phyloP scores from a whole-genome alignment of 2,329 filamentous ascomycete genomes.

The Bimuria novae-zelandiae region DNA sequence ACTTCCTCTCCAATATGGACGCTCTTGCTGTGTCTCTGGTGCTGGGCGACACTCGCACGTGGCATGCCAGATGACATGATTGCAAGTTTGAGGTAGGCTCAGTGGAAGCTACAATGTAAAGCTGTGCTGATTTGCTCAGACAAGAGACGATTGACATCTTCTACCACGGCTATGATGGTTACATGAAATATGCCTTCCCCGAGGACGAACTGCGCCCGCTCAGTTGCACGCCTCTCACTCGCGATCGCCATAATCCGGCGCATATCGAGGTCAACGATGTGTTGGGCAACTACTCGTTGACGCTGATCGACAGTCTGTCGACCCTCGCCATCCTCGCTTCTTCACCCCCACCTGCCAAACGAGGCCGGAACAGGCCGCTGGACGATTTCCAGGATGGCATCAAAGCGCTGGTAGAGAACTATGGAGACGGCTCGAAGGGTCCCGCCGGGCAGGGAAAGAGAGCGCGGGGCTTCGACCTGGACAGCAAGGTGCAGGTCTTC shows the following conservation, averaged over 20 bases:
- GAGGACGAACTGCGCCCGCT: slow-evolving; percentile 93
- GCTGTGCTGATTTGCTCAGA: slow-evolving; percentile 31
- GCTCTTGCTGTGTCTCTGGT: slow-evolving; percentile 33
- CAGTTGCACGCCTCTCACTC: slow-evolving; percentile 79
- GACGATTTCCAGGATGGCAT: slow-evolving; percentile 78
- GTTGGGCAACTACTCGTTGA: slow-evolving; percentile 94
- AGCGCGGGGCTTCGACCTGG: slow-evolving; percentile 84
- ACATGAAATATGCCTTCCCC: slow-evolving; percentile 91
- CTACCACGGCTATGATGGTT: slow-evolving; percentile 95
- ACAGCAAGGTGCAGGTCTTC: slow-evolving; percentile 98
- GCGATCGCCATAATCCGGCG: slow-evolving; percentile 77
- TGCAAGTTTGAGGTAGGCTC: slow-evolving; percentile 41
- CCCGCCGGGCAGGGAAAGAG: slow-evolving; percentile 71
- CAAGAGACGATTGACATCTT: slow-evolving; percentile 72
- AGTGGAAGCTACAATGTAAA: slow-evolving; percentile 19
- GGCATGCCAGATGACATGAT: slow-evolving; percentile 54
- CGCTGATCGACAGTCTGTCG: slow-evolving; percentile 91
- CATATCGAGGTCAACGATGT: slow-evolving; percentile 93
- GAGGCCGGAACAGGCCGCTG: slow-evolving; percentile 58
- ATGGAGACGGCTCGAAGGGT: slow-evolving; percentile 80
- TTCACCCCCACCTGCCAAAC: slow-evolving; percentile 61
- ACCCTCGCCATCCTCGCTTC: slow-evolving; percentile 92
- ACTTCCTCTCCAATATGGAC: slow-evolving; percentile 37
- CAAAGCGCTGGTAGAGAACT: slow-evolving; percentile 74
- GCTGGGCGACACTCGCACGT: slow-evolving; percentile 39